These are phyloP conservation scores for Ichthyophthirius multifiliis DNA, from an alignment of 169 alveolate genomes.

Conservation along the genomic window DNA sequence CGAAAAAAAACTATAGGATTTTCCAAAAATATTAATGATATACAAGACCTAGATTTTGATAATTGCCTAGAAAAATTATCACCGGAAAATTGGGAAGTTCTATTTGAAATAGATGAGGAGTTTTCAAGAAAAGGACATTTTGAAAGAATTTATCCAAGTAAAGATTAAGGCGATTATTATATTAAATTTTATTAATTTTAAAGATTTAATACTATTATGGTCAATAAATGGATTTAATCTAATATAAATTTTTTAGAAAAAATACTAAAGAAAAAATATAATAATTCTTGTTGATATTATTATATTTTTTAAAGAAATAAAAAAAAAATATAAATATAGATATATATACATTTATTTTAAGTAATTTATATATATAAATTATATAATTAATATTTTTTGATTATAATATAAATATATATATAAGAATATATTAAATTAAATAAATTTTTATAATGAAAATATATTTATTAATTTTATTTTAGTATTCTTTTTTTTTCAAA, in stretches of 20 bases:
- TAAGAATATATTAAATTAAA: too few species aligned
- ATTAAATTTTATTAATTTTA: conserved; percentile 29
- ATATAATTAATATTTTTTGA: too few species aligned
- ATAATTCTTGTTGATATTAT: neutral
- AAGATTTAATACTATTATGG: conserved; percentile 32
- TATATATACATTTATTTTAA: too few species aligned
- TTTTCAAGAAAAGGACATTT: conserved; percentile 48
- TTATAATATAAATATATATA: too few species aligned
- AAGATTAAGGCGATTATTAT: conserved; percentile 46
- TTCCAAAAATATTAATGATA: conserved; percentile 20
- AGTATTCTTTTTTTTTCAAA: too few species aligned
- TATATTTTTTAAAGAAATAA: too few species aligned
- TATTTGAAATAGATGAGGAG: conserved; percentile 53
- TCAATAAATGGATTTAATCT: neutral
- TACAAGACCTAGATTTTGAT: neutral
- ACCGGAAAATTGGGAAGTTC: conserved; percentile 10
- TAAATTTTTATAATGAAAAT: too few species aligned
- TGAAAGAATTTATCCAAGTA: conserved; percentile 45
- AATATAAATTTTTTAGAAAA: neutral
- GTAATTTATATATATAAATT: too few species aligned
- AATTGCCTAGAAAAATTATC: conserved; percentile 7
- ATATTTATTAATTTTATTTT: too few species aligned
- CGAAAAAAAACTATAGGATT: conserved; percentile 15
- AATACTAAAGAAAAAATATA: neutral
- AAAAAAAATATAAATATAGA: too few species aligned